Evolutionary conservation across 805 yeast species (phyloP).

Genomic region (Dipodascus albidus): DNA sequence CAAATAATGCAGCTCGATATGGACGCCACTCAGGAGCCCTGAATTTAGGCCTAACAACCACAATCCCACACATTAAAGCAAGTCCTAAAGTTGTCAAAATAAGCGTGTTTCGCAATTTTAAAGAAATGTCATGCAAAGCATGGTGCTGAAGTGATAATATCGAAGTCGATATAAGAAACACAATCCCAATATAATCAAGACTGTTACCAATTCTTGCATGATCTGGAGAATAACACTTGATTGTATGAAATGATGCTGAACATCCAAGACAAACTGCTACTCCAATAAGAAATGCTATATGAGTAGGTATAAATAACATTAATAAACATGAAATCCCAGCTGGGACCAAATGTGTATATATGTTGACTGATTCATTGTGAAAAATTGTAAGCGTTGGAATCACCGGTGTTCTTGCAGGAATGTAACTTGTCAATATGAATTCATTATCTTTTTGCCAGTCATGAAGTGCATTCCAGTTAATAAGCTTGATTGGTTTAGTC

Average conservation of each 20-base stretch:
- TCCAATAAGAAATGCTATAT: conserved; percentile 37
- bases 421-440: conserved; percentile 52
- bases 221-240: conserved; percentile 52
- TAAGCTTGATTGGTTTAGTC: neutral
- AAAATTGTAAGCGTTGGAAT: conserved; percentile 38
- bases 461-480: conserved; percentile 47
- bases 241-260: conserved; percentile 55
- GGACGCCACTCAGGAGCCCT: conserved; percentile 65
- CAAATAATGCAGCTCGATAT: conserved; percentile 66
- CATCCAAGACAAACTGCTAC: conserved; percentile 47
- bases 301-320: conserved; percentile 9
- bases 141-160: conserved; percentile 40
- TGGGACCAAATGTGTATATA: conserved; percentile 49
- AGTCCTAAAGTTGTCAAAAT: conserved; percentile 25
- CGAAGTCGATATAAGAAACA: conserved; percentile 54
- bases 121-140: conserved; percentile 28
- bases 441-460: conserved; percentile 71
- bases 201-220: conserved; percentile 51
- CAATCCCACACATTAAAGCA: conserved; percentile 49
- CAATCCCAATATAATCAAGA: conserved; percentile 67
- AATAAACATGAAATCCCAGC: conserved; percentile 17
- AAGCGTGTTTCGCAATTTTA: conserved; percentile 19
- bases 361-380: conserved; percentile 66
- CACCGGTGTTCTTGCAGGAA: conserved; percentile 36
- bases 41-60: conserved; percentile 57